These are phyloP conservation scores for Colletotrichum orbiculare DNA, from an alignment of 2,329 filamentous ascomycete genomes.

Conservation along the genomic window DNA sequence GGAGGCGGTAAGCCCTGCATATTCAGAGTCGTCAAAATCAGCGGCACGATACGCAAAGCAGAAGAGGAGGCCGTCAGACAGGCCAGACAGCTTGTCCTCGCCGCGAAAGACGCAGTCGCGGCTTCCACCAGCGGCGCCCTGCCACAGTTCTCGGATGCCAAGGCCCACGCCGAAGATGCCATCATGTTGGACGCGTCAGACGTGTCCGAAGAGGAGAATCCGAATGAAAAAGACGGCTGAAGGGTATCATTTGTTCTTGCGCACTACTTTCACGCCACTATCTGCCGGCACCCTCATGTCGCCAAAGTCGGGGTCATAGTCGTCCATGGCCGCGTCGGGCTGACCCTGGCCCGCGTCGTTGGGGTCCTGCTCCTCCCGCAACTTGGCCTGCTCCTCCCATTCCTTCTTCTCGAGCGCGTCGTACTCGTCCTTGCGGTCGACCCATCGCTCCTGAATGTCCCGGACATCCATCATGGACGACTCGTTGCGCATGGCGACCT, in stretches of 20 bases:
- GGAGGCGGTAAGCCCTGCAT: constrained; percentile 73
- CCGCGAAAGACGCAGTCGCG: constrained; percentile 60
- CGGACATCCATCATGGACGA: constrained; percentile 81
- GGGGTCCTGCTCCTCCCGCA: constrained; percentile 46
- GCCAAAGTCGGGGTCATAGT: constrained; percentile 61
- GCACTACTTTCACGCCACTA: constrained; percentile 78
- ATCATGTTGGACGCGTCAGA: constrained; percentile 51
- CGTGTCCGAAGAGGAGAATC: constrained; percentile 59
- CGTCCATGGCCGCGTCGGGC: constrained; percentile 46
- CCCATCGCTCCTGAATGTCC: constrained; percentile 95
- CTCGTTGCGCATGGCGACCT: constrained; percentile 87
- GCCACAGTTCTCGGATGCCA: constrained; percentile 48
- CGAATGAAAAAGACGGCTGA: constrained; percentile 57
- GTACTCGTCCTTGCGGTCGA: constrained; percentile 88
- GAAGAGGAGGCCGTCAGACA: constrained; percentile 89
- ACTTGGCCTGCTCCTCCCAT: constrained; percentile 78
- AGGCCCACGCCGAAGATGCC: constrained; percentile 74
- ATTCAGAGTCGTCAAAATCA: constrained; percentile 86
- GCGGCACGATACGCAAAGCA: constrained; percentile 91
- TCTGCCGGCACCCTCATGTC: constrained; percentile 64
- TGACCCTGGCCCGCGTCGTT: constrained; percentile 6
- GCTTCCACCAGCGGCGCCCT: constrained; percentile 13
- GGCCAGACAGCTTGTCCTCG: constrained; percentile 77
- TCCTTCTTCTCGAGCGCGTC: constrained; percentile 82
- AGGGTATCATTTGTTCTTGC: constrained; percentile 67